Evolutionary conservation across 257 asterid species (phyloP).

Genomic region (Catharanthus roseus): DNA sequence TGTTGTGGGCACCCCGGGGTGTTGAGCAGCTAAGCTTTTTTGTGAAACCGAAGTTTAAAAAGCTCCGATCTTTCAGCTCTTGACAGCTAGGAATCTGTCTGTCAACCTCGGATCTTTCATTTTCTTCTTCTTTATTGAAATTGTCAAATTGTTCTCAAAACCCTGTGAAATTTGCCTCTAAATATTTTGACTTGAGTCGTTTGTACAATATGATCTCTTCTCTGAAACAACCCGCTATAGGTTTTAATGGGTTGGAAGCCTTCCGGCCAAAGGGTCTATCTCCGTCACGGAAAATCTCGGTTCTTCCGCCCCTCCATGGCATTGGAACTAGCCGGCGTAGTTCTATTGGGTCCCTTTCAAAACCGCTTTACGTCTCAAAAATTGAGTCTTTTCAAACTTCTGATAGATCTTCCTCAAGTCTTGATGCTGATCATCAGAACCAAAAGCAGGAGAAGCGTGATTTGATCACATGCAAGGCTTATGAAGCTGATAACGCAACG

Average conservation of each 20-base stretch:
- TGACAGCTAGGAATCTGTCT: neutral
- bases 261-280: conserved; percentile 26
- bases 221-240: conserved; percentile 36
- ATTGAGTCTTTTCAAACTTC: conserved; percentile 11
- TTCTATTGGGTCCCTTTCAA: conserved; percentile 29
- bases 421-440: conserved; percentile 2
- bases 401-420: conserved; percentile 11
- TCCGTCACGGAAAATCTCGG: conserved; percentile 16
- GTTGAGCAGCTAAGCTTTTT: neutral
- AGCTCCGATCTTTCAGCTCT: conserved; percentile 13
- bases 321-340: conserved; percentile 25
- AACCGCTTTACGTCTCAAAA: conserved; percentile 45
- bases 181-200: conserved; percentile 5
- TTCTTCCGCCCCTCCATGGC: conserved; percentile 31
- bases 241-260: conserved; percentile 35
- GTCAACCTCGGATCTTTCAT: conserved; percentile 18
- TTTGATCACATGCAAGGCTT: conserved; percentile 53
- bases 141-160: conserved; percentile 2
- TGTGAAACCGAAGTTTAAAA: neutral
- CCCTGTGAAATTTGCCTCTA: conserved; percentile 4
- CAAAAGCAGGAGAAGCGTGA: conserved; percentile 25
- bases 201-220: conserved; percentile 56
- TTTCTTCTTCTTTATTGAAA: neutral
- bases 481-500: conserved; percentile 65
- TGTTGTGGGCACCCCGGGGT: conserved; percentile 6